A percentile compares a stretch with the other conserved stretches of the same genome.
Conservation (phyloP, 192 early-diverging fungal species). For the Coemansia sp. region DNA sequence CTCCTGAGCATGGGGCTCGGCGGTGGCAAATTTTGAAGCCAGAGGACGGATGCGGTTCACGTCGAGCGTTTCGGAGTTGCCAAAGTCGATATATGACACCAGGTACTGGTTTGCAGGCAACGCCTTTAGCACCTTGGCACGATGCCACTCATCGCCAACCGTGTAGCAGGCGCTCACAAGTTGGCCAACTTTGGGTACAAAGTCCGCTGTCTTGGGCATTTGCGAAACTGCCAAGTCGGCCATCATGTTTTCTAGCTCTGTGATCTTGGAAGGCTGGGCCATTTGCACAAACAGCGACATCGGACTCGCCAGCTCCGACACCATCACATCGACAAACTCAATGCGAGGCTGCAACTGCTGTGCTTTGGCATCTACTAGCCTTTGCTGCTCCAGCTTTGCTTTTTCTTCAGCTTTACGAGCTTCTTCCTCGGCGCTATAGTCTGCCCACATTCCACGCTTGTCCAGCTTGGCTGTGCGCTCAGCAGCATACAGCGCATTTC, state of each 20-base stretch:
- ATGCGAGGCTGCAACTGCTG: conserved; percentile 53
- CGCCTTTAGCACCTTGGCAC: conserved; percentile 73
- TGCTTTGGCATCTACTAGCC: conserved; percentile 16
- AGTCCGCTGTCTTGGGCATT: conserved; percentile 33
- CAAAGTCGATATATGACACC: conserved; percentile 91
- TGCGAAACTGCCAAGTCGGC: conserved; percentile 68
- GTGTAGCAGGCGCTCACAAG: conserved; percentile 82
- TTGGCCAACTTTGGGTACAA: conserved; percentile 67
- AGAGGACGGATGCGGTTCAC: conserved; percentile 71
- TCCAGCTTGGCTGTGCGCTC: conserved; percentile 73
- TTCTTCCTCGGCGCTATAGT: conserved; percentile 37
- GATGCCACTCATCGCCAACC: conserved; percentile 86
- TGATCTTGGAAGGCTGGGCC: conserved; percentile 54
- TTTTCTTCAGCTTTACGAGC: conserved; percentile 19
- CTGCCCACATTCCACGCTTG: conserved; percentile 70
- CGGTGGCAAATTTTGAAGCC: conserved; percentile 64
- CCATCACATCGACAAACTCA: conserved; percentile 73
- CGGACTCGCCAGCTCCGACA: conserved; percentile 64
- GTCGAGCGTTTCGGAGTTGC: conserved; percentile 83
- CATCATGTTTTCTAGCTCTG: conserved; percentile 82
- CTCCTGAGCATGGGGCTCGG: conserved; percentile 76
- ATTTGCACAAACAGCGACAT: conserved; percentile 66
- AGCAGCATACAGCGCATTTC: conserved; percentile 68
- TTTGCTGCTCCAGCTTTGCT: conserved; percentile 33
- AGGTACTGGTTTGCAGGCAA: conserved; percentile 60